Percentiles rank a stretch among this genome's conserved stretches.
These are phyloP conservation scores for Phaeosphaeria sp. DNA, from an alignment of 2,329 filamentous ascomycete species.

Conservation along the genomic window DNA sequence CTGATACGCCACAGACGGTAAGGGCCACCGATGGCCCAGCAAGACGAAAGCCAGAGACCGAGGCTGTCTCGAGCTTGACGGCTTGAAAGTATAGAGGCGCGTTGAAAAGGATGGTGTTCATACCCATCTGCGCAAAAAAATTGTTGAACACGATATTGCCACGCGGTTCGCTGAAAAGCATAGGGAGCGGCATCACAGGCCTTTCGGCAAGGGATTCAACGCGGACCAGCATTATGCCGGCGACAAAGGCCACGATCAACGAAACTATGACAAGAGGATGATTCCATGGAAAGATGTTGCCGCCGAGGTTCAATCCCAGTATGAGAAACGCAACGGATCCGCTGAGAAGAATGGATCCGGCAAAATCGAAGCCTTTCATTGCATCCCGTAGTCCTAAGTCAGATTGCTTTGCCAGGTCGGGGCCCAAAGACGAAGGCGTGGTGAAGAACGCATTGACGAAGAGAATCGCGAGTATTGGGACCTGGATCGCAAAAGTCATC, in stretches of 20 bases:
- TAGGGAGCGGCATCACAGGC: conserved; percentile 58
- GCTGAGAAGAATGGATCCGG: conserved; percentile 57
- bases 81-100: conserved; percentile 71
- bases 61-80: conserved; percentile 64
- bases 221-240: conserved; percentile 49
- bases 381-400: conserved; percentile 51
- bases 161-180: conserved; percentile 55
- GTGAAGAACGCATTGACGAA: conserved; percentile 52
- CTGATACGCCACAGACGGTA: conserved; percentile 50
- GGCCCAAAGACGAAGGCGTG: conserved; percentile 54
- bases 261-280: conserved; percentile 59
- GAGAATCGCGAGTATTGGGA: conserved; percentile 56
- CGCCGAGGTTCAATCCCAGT: conserved; percentile 60
- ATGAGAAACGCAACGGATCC: conserved; percentile 57
- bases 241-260: conserved; percentile 50
- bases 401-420: conserved; percentile 51
- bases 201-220: conserved; percentile 48
- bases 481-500: conserved; percentile 67
- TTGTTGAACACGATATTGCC: conserved; percentile 60
- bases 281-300: conserved; percentile 59
- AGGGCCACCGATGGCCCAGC: conserved; percentile 65
- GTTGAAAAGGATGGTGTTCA: conserved; percentile 69
- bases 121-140: conserved; percentile 57
- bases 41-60: conserved; percentile 74
- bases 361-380: conserved; percentile 57